Percentiles rank a stretch among this genome's conserved stretches.
Conservation (phyloP, 2,329 filamentous ascomycete genomes). For the Alternaria sp. region DNA sequence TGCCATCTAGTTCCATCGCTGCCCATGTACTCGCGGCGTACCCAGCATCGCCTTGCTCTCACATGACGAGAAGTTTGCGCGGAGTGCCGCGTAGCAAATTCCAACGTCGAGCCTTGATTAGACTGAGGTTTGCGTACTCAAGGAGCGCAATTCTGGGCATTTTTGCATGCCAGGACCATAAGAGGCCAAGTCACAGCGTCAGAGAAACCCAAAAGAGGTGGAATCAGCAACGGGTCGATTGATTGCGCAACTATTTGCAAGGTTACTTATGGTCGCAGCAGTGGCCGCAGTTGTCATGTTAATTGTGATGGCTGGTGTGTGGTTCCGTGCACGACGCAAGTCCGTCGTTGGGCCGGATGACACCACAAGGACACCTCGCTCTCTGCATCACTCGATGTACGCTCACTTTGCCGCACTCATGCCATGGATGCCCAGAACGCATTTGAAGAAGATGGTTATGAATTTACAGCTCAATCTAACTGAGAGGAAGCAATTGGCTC, state of each 20-base stretch:
- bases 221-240: conserved; percentile 36
- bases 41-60: conserved; percentile 48
- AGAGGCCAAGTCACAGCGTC: conserved; percentile 22
- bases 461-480: conserved; percentile 33
- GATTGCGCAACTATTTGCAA: conserved; percentile 38
- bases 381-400: conserved; percentile 24
- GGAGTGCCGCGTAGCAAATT: conserved; percentile 49
- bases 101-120: conserved; percentile 45
- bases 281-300: conserved; percentile 41
- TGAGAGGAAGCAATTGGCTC: conserved; percentile 36
- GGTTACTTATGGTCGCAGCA: conserved; percentile 38
- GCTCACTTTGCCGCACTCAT: conserved; percentile 21
- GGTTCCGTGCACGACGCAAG: conserved; percentile 39
- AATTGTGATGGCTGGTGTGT: conserved; percentile 42
- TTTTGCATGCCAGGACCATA: conserved; percentile 24
- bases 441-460: conserved; percentile 16
- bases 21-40: conserved; percentile 42
- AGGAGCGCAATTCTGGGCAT: conserved; percentile 25
- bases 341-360: conserved; percentile 29
- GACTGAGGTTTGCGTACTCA: conserved; percentile 13
- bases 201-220: conserved; percentile 24
- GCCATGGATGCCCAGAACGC: conserved; percentile 17
- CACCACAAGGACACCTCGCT: conserved; percentile 38
- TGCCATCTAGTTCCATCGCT: conserved; percentile 36
- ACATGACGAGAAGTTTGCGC: conserved; percentile 47